Evolutionary conservation across 2,329 filamentous ascomycete species (phyloP).

Genomic region (Trichoderma semiorbis): DNA sequence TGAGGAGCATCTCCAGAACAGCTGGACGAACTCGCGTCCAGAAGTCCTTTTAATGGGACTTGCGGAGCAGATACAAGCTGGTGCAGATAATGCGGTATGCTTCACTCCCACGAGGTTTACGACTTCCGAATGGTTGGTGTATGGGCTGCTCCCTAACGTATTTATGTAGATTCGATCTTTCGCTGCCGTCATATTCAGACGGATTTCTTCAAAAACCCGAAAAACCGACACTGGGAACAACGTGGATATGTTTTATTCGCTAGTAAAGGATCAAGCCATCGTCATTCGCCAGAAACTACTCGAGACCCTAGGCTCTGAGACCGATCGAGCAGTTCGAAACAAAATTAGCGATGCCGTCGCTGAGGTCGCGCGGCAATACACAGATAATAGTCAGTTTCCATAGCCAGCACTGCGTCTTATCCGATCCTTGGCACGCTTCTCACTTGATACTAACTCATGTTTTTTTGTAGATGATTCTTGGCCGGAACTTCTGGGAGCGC

Average conservation of each 20-base stretch:
- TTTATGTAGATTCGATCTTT: slow-evolving; percentile 70
- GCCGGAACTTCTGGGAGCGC: slow-evolving; percentile 79
- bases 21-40: slow-evolving; percentile 79
- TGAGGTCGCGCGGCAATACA: slow-evolving; percentile 91
- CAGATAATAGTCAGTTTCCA: slow-evolving; percentile 70
- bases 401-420: not conserved
- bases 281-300: slow-evolving; percentile 83
- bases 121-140: not conserved
- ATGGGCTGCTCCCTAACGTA: slow-evolving; percentile 3
- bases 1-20: slow-evolving; percentile 84
- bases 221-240: slow-evolving; percentile 70
- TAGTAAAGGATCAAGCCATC: slow-evolving; percentile 68
- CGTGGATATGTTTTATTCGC: slow-evolving; percentile 80
- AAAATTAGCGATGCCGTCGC: slow-evolving; percentile 98
- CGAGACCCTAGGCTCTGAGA: slow-evolving; percentile 70
- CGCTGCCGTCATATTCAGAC: slow-evolving; percentile 87
- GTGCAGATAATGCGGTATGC: slow-evolving; percentile 67
- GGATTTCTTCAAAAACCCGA: slow-evolving; percentile 83
- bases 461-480: slow-evolving; percentile 67
- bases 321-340: slow-evolving; percentile 73
- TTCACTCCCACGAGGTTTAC: not conserved
- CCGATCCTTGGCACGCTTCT: not conserved
- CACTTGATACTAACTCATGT: slow-evolving; percentile 22
- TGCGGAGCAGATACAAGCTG: slow-evolving; percentile 82
- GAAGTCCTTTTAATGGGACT: slow-evolving; percentile 91